Conservation (phyloP, 2,329 filamentous ascomycete genomes). For the Colletotrichum filicis region DNA sequence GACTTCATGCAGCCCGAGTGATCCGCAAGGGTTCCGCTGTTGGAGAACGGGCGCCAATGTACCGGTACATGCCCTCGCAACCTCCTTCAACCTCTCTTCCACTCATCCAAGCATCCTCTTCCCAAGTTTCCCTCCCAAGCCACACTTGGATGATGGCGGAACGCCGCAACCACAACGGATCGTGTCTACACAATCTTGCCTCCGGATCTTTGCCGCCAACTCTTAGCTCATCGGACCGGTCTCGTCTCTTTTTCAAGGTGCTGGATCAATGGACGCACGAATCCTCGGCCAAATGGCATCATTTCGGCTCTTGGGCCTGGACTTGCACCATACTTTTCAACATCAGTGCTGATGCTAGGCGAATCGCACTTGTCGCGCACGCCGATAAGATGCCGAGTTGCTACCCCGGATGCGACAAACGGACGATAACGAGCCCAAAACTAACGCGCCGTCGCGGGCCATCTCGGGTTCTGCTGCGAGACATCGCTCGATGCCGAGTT, state of each 20-base stretch:
- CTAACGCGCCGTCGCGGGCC: not conserved
- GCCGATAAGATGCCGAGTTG: slow-evolving; percentile 31
- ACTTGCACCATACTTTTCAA: not conserved
- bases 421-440: not conserved
- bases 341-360: not conserved
- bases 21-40: slow-evolving; percentile 34
- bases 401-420: slow-evolving; percentile 23
- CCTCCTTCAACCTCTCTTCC: not conserved
- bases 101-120: not conserved
- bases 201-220: slow-evolving; percentile 24
- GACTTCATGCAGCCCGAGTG: slow-evolving; percentile 34
- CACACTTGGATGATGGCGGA: not conserved
- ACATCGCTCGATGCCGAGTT: not conserved
- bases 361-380: not conserved
- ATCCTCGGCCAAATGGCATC: slow-evolving; percentile 33
- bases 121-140: not conserved
- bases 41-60: slow-evolving; percentile 39
- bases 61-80: slow-evolving; percentile 36
- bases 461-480: slow-evolving; percentile 2
- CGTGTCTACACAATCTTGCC: not conserved
- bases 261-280: slow-evolving; percentile 14
- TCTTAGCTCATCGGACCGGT: slow-evolving; percentile 18
- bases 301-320: slow-evolving; percentile 20
- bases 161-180: not conserved
- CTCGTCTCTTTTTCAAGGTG: not conserved